These are phyloP conservation scores for Millerozyma acaciae DNA, from an alignment of 805 yeast genomes.

Conservation along the genomic window DNA sequence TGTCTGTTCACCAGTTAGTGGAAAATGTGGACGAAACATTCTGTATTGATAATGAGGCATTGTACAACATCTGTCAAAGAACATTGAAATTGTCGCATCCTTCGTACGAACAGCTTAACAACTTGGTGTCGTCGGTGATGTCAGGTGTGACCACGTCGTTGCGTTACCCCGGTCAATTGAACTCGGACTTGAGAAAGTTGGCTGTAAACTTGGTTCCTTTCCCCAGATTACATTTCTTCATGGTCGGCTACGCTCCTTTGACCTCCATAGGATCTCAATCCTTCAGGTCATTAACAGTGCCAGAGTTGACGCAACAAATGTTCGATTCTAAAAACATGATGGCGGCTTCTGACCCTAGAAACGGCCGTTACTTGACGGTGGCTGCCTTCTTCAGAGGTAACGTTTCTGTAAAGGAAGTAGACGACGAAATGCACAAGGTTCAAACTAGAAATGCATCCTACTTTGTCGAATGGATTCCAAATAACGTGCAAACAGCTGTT, in stretches of 20 bases:
- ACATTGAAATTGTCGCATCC: conserved; percentile 82
- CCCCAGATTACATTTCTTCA: conserved; percentile 92
- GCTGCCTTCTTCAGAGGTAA: conserved; percentile 95
- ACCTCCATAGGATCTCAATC: conserved; percentile 76
- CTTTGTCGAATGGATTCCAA: conserved; percentile 96
- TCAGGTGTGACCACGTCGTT: conserved; percentile 92
- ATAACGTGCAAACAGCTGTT: conserved; percentile 89
- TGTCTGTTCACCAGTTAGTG: conserved; percentile 86
- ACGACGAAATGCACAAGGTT: conserved; percentile 84
- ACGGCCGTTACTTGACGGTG: conserved; percentile 87
- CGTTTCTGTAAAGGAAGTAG: conserved; percentile 89
- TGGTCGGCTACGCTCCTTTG: conserved; percentile 93
- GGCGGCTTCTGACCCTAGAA: conserved; percentile 91
- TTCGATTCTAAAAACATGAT: conserved; percentile 90
- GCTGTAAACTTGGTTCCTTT: conserved; percentile 94
- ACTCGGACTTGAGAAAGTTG: conserved; percentile 86
- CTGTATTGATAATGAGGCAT: conserved; percentile 93
- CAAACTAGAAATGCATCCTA: conserved; percentile 77
- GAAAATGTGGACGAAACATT: conserved; percentile 91
- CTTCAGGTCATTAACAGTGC: conserved; percentile 80
- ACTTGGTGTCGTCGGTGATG: conserved; percentile 86
- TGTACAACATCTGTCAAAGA: conserved; percentile 83
- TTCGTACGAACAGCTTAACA: conserved; percentile 72
- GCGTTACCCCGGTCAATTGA: conserved; percentile 93
- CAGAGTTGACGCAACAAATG: conserved; percentile 91